phyloP scores from a whole-genome alignment of 129 eudicot genomes.

The Daucus carota region DH1_v3.0 NC_030386.2:33785001-33785500 shows the following conservation, averaged over 20 bases:
- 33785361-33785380: not conserved
- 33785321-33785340: slow-evolving; percentile 66
- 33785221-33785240: slow-evolving; percentile 57
- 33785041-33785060: not conserved
- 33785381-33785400: not conserved
- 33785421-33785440: not conserved
- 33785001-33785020: not conserved
- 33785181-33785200: slow-evolving; percentile 47
- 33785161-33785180: not conserved
- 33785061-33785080: not conserved
- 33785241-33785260: slow-evolving; percentile 63
- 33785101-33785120: too few species aligned
- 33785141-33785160: not conserved
- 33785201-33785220: slow-evolving; percentile 37
- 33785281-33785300: slow-evolving; percentile 42
- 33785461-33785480: slow-evolving; percentile 62
- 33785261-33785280: slow-evolving; percentile 37
- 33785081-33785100: too few species aligned
- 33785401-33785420: not conserved
- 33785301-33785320: slow-evolving; percentile 44
- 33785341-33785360: not conserved
- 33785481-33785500: slow-evolving; percentile 53
- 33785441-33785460: slow-evolving; percentile 46
- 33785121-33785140: not conserved
- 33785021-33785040: too few species aligned